Base-by-base conservation (phyloP, 169 alveolate genomes). In the Plasmodium blacklocki region DNA sequence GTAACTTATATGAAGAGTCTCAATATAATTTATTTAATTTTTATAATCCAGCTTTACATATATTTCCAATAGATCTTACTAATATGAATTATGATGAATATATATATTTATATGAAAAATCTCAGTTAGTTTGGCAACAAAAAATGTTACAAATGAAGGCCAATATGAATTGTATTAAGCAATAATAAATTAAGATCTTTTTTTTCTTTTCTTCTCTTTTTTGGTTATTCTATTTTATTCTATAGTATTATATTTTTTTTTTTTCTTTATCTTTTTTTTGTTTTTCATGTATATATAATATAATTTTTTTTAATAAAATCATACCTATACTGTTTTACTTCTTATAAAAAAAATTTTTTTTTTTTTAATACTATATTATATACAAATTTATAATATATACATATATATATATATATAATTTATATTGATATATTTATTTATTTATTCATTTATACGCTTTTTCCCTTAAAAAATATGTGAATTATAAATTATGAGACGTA, bases 21-120 rank as follows among this genome's bases (percentile, higher is more conserved):
- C 80, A 52, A 29, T 80, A 56, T 72, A 80, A 80, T 63, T 43
- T 92, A 78, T 88, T 92, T 23, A 92, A 93, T 26, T 91, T 90
- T 15, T 94, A 83, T 76, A 94, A 94, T 56, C 96, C 96, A 52
- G 93, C 95, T 4, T 70, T 94, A 14, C 74, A 92, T 43, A 88
- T 94, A 60, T 94, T 94, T 83, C 96, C 96, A 8, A 75, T 94
- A 8, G 96, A 94, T 71, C 54, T 94, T 43, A 83, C 95, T n/a
- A 94, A 94, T 73, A 87, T 94, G 95, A 93, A 92, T 18, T 94
- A 94, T 73, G 95, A 94, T 18, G 93, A 93, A 15, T 94, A 94
- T 70, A 86, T 92, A 32, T 87, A 93, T 5, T 59, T 94, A 21
- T 94, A 94, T 50, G 78, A 94, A 59, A 47, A 73, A 23, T 92